phyloP scores from a whole-genome alignment of 768 basidiomycete species.

The Mycena alexandri region DNA sequence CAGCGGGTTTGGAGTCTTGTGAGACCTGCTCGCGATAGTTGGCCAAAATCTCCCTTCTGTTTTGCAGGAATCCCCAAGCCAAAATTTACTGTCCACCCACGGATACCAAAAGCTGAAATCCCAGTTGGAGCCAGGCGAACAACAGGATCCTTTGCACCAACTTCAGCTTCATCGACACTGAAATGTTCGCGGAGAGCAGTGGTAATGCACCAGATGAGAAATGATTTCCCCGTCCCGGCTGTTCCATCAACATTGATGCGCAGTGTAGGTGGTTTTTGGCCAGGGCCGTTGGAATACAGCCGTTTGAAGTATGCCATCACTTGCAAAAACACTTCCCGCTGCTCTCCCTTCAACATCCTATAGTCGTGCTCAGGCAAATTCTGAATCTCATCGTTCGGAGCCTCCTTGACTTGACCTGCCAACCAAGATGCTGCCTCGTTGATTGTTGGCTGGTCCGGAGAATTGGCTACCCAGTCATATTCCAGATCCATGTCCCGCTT shows the following conservation, averaged over 20 bases:
- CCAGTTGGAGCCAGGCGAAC: conserved; percentile 42
- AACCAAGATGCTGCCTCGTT: conserved; percentile 37
- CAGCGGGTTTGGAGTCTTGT: conserved; percentile 35
- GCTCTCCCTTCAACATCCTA: conserved; percentile 24
- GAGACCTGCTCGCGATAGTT: conserved; percentile 24
- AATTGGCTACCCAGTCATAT: conserved; percentile 40
- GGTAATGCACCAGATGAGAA: conserved; percentile 39
- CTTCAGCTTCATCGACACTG: background rate
- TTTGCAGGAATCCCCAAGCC: conserved; percentile 33
- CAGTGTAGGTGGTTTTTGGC: conserved; percentile 18
- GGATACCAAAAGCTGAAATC: conserved; percentile 43
- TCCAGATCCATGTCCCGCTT: conserved; percentile 37
- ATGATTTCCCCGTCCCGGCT: conserved; percentile 45
- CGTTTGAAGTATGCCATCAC: conserved; percentile 34
- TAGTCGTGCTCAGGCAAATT: conserved; percentile 36
- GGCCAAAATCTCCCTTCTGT: conserved; percentile 13
- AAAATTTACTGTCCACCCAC: conserved; percentile 41
- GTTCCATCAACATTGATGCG: conserved; percentile 46
- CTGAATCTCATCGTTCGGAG: conserved; percentile 41
- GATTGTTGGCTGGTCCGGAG: conserved; percentile 21
- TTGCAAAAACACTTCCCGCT: conserved; percentile 32
- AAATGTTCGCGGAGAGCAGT: conserved; percentile 35
- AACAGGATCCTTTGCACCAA: conserved; percentile 40
- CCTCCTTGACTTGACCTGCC: conserved; percentile 32
- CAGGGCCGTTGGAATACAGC: conserved; percentile 2